Conservation (phyloP, 2,329 filamentous ascomycete species). For the Arachnopeziza araneosa region DNA sequence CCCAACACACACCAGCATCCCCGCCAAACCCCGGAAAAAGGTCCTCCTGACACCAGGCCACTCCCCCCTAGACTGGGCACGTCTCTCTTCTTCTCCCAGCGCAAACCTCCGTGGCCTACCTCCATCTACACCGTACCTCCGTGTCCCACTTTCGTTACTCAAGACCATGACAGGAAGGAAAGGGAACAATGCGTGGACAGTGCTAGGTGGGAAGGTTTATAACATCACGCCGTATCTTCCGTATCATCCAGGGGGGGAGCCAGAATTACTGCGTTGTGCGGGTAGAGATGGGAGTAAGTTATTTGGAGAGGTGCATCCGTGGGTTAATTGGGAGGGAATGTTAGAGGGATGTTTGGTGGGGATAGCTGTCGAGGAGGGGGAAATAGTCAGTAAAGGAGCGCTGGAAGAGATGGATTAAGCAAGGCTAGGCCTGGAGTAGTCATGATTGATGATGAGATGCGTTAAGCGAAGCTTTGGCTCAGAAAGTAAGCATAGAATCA, state of each 20-base stretch:
- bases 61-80: slow-evolving; percentile 94
- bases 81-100: slow-evolving; percentile 56
- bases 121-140: slow-evolving; percentile 49
- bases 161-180: slow-evolving; percentile 74
- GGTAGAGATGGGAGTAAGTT: slow-evolving; percentile 56
- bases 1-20: slow-evolving; percentile 46
- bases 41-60: slow-evolving; percentile 84
- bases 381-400: slow-evolving; percentile 31
- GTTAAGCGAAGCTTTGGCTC: neutral
- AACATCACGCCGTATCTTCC: slow-evolving; percentile 86
- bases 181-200: slow-evolving; percentile 85
- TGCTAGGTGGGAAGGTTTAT: slow-evolving; percentile 84
- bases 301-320: slow-evolving; percentile 63
- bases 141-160: slow-evolving; percentile 78
- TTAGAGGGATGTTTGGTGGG: slow-evolving; percentile 57
- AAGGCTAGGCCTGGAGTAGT: neutral
- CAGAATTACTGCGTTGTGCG: slow-evolving; percentile 62
- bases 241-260: slow-evolving; percentile 84
- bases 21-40: slow-evolving; percentile 56
- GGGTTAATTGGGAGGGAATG: slow-evolving; percentile 71
- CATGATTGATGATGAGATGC: neutral
- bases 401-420: slow-evolving; percentile 58
- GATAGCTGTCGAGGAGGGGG: slow-evolving; percentile 53
- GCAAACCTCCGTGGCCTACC: slow-evolving; percentile 63
- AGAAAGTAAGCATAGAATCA: neutral